Base-by-base conservation (phyloP, 2,329 filamentous ascomycete species). In the Verticillium albo-atrum region DNA sequence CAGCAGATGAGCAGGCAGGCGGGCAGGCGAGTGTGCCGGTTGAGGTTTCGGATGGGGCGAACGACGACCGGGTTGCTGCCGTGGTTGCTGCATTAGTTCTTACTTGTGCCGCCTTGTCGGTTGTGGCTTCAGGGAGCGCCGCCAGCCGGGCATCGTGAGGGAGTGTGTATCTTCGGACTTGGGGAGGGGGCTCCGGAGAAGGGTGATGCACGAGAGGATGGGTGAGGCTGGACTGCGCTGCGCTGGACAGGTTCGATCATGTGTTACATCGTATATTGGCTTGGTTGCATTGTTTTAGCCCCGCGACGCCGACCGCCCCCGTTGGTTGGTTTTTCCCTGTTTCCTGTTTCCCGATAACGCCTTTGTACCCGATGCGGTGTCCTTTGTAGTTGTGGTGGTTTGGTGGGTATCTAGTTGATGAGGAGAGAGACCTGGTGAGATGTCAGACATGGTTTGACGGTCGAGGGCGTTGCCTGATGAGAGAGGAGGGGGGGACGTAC, bases 401-500 rank as follows among this genome's bases (percentile, higher is more conserved):
- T 47, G 37, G 20, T 10, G n/a, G 37, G 37, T 47, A 47, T 47
- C 37, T 47, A 47, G 37, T 47, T 47, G 61, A 64, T 50, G 50
- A 37, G 56, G 42, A 59, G 54, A 47, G 59, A 57, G 6, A 64
- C 55, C 58, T 62, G 30, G 30, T 17, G 9, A 7, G n/a, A n/a
- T 28, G 57, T 62, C 17, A 61, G 54, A 51, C 25, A 9, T 5
- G 23, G 34, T 17, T 37, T 6, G 6, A 6, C 14, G 15, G 34
- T 5, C 6, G 6, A 32, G 30, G 30, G 30, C 3, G 34, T 20
- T 37, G 17, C 34, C 17, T 15, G 37, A 25, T n/a, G n/a, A n/a
- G n/a, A n/a, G n/a, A 47, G 6, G n/a, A 28, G 55, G 10, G 2
- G n/a, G 27, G n/a, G 58, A 74, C 82, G 62, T 74, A 97, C 95